A percentile compares a stretch with the other conserved stretches of the same genome.
Conservation (phyloP, 768 basidiomycete species). For the Trametes sanguinea region DNA sequence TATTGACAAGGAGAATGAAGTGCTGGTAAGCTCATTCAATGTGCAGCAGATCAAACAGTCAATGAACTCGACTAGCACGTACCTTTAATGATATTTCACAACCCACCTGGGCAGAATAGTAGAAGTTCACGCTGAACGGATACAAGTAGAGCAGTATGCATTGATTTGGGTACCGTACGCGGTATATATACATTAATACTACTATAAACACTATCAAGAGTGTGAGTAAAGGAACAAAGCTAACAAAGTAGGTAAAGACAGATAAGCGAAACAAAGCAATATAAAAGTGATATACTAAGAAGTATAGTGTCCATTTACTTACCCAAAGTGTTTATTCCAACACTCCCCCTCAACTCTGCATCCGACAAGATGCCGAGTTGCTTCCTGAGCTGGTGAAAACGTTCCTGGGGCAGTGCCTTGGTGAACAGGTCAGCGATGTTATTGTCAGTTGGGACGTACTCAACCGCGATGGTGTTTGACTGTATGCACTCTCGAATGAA, state of each 20-base stretch:
- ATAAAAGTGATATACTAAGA: neutral
- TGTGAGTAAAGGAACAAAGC: no score
- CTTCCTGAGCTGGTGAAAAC: neutral
- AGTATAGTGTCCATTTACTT: neutral
- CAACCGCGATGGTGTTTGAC: neutral
- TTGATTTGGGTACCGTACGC: no score
- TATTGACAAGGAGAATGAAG: no score
- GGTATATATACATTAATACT: no score
- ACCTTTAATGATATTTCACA: no score
- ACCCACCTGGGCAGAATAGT: neutral
- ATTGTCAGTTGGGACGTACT: neutral
- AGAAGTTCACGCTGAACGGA: neutral
- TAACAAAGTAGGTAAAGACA: no score
- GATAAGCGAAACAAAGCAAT: no score
- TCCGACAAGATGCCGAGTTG: slow-evolving; percentile 13
- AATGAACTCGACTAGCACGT: no score
- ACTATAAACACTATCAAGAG: no score
- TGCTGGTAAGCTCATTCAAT: no score
- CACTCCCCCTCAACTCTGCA: slow-evolving; percentile 13
- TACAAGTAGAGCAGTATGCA: no score
- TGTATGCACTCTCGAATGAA: slow-evolving; percentile 29
- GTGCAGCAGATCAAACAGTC: no score
- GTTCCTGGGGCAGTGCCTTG: neutral
- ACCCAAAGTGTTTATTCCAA: neutral
- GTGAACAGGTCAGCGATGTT: slow-evolving; percentile 7